Base-by-base conservation (phyloP, 2,329 filamentous ascomycete species). In the Chaetomiaceae sp. region DNA sequence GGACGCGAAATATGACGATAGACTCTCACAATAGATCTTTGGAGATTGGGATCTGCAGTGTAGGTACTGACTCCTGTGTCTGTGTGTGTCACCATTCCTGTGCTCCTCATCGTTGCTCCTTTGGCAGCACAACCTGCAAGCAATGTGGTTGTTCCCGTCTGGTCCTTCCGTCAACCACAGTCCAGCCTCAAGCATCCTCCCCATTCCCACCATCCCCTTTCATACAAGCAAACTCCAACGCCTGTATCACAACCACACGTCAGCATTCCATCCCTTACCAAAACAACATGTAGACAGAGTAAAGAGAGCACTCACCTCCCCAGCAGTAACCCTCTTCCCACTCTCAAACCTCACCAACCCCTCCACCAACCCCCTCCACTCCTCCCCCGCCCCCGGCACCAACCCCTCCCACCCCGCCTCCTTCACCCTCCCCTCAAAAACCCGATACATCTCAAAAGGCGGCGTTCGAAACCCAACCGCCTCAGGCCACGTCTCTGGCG, bases 371-470 rank as follows among this genome's bases (percentile, higher is more conserved):
- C 87, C 80, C 54, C 81, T 77, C 25, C 83, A 86, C 14, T 73
- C 72, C 0, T 75, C 69, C 25, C 82, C 78, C 0, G 83, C 78
- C 5, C 75, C 76, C 0, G 82, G 82, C 38, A 97, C 71, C 17
- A 96, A 74, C 1, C 81, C 78, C 1, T 82, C 75, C 91, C 91
- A 96, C 0, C 74, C 58, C 59, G 79, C 79, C 0, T 75, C 69
- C 4, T 83, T 78, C 6, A 75, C 76, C 0, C 80, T 79, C 0
- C 75, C 70, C 4, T 84, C 79, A 65, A 95, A 96, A 14, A 83
- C 75, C 37, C 84, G 80, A 72, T 96, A 99, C 68, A 91, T 95
- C 14, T 91, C 88, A 79, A 95, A 99, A 17, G 96, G 94, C 0
- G 88, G 87, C 1, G 83, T 82, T 55, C 70, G 75, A 64, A 95